Base-by-base conservation (phyloP, 257 asterid genomes). In the Salvia rosmarinus region DNA sequence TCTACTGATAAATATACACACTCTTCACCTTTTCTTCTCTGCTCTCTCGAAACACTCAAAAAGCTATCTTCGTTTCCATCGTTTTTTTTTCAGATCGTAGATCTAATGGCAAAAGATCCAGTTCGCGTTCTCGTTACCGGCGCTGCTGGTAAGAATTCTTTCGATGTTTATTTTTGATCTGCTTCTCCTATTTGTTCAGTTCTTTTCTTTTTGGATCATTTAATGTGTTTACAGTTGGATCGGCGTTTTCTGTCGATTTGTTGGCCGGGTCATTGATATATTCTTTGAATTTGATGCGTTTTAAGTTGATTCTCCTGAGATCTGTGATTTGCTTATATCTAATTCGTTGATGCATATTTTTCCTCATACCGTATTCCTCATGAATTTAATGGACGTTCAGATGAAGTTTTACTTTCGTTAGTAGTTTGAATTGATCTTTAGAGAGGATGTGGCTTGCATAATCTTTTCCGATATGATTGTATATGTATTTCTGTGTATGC, bases 91-190 rank as follows among this genome's bases (percentile, higher is more conserved):
- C 78, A 32, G 59, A 77, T 73, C 79, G n/a, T 25, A 64, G 75
- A 81, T 82, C 86, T 64, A n/a, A 90, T 90, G 96, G 93, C 95
- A 1, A 88, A 90, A 25, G 93, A 86, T 23, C 95, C 96, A 75
- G 82, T 85, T 43, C 90, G 95, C 10, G 95, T 90, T 58, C 95
- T 90, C 76, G 96, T 90, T 71, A 88, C 96, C 76, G 96, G 96
- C 40, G 96, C 96, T 30, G 96, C 96, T 23, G 96, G 96, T 90
- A 63, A 32, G 37, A 23, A 13, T 68, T n/a, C 57, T 16, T 49
- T 49, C 44, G 3, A 20, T 4, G 40, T 43, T 28, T 64, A 72
- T 61, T 3, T 57, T 21, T 42, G 76, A 75, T 76, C 85, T 62
- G 71, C 35, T 37, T 42, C 50, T 66, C 5, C 2, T 35, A 12